phyloP scores from a whole-genome alignment of 805 yeast genomes.

The Ascoidea rubescens region DNA sequence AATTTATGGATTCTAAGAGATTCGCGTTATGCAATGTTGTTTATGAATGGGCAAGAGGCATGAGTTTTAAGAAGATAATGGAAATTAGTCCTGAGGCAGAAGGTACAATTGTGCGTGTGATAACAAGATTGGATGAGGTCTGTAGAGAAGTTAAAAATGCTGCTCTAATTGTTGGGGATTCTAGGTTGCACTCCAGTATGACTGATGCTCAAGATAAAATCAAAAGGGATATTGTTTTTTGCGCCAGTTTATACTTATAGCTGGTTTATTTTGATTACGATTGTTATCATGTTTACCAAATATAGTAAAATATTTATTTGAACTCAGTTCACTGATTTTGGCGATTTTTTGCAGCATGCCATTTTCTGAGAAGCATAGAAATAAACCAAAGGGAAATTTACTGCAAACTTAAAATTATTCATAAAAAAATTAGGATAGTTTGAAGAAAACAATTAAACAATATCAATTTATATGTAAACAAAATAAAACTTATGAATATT shows the following conservation, averaged over 20 bases:
- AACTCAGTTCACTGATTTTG: too few relatives aligned
- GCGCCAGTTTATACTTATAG: conserved; percentile 82
- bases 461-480: too few relatives aligned
- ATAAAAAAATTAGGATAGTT: too few relatives aligned
- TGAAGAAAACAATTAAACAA: too few relatives aligned
- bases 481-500: too few relatives aligned
- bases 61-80: conserved; percentile 84
- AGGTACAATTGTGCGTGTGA: conserved; percentile 94
- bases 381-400: too few relatives aligned
- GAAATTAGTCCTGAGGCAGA: conserved; percentile 80
- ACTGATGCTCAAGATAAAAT: conserved; percentile 85
- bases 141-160: conserved; percentile 93
- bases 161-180: conserved; percentile 87
- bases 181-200: conserved; percentile 81
- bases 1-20: conserved; percentile 69
- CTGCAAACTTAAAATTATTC: too few relatives aligned
- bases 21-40: conserved; percentile 89
- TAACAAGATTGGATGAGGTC: conserved; percentile 85
- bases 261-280: not conserved
- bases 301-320: too few relatives aligned
- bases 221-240: conserved; percentile 93
- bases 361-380: too few relatives aligned
- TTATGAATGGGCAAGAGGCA: conserved; percentile 96
- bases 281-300: too few relatives aligned
- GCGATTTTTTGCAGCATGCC: too few relatives aligned